Conservation (phyloP, 257 asterid genomes). For the Phtheirospermum japonicum region DNA sequence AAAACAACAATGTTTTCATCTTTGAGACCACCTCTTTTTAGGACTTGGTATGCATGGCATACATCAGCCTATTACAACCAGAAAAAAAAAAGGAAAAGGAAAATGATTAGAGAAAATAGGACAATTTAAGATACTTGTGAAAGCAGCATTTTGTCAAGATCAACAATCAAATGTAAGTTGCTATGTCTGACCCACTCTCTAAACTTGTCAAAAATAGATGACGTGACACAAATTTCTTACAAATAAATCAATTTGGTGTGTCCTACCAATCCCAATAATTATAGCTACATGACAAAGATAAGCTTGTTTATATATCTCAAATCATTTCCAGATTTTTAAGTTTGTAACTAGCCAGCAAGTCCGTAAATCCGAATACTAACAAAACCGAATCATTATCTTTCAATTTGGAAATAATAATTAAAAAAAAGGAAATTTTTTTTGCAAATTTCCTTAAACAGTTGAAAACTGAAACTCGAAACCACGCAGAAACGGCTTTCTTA, state of each 20-base stretch:
- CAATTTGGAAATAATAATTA: no score
- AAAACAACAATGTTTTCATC: conserved; percentile 90
- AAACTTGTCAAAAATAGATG: conserved; percentile 15
- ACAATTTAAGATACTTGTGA: conserved; percentile 7
- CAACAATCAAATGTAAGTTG: conserved; percentile 16
- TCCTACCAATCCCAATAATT: background rate
- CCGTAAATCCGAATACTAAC: no score
- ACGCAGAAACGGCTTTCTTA: no score
- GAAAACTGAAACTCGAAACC: no score
- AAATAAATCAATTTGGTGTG: background rate
- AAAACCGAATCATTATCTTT: no score
- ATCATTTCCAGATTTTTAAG: no score
- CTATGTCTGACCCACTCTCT: conserved; percentile 4
- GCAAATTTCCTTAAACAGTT: no score
- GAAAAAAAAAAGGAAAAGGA: background rate
- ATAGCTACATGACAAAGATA: background rate
- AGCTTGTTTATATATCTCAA: background rate
- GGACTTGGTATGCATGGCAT: conserved; percentile 91
- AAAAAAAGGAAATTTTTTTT: no score
- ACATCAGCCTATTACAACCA: conserved; percentile 69
- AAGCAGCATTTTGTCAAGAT: conserved; percentile 25
- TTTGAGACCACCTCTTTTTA: conserved; percentile 82
- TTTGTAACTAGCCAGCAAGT: no score
- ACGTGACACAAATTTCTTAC: no score
- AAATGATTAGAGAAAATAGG: conserved; percentile 2